Conservation (phyloP, 192 early-diverging fungal genomes). For the Polychytrium aggregatum region DNA sequence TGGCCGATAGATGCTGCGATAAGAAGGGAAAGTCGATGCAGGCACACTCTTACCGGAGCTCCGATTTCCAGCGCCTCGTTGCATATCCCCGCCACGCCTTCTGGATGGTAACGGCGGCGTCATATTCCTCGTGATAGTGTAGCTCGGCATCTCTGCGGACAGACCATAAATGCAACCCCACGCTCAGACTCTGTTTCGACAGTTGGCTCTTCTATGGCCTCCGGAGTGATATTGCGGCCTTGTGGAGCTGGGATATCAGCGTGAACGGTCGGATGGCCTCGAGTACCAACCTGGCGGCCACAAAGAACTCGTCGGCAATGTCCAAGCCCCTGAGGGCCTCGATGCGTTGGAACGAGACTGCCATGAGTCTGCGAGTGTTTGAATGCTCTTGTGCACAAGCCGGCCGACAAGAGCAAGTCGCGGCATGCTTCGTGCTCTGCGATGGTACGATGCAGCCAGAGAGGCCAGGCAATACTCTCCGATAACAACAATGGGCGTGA, state of each 20-base stretch:
- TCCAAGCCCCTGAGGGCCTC: background rate
- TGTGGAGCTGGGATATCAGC: too few relatives aligned
- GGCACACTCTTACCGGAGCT: constrained; percentile 3
- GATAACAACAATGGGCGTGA: too few relatives aligned
- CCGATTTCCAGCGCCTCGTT: constrained; percentile 1
- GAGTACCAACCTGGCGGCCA: constrained; percentile 1
- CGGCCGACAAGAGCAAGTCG: too few relatives aligned
- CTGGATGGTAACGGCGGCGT: constrained; percentile 21
- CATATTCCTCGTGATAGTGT: constrained; percentile 11
- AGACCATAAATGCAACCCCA: background rate
- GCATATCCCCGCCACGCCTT: constrained; percentile 22
- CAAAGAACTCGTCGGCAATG: constrained; percentile 13
- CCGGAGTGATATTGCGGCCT: too few relatives aligned
- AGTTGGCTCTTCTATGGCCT: too few relatives aligned
- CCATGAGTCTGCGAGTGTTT: too few relatives aligned
- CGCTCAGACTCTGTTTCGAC: background rate
- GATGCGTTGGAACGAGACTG: constrained; percentile 5
- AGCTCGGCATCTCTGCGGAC: constrained; percentile 20
- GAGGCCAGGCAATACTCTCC: too few relatives aligned
- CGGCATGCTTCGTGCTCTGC: too few relatives aligned
- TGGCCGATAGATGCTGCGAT: too few relatives aligned
- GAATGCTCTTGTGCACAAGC: too few relatives aligned
- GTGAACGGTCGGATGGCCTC: background rate
- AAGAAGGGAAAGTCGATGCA: too few relatives aligned
- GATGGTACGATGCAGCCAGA: too few relatives aligned